Base-by-base conservation (phyloP, 495 filamentous ascomycete species). In the Bombardia bombarda region DNA sequence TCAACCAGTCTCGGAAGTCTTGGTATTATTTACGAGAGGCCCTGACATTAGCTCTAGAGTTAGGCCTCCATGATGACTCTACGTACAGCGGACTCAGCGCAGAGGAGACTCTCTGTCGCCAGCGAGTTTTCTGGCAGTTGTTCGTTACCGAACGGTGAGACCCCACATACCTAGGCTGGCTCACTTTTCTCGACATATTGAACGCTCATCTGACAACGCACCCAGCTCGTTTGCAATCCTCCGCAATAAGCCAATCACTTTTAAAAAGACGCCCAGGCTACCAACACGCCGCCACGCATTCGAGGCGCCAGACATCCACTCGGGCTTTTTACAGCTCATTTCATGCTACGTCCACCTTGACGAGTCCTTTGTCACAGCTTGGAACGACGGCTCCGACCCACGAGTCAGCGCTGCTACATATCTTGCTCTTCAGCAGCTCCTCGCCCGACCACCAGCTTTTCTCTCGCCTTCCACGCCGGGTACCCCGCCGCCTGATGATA, bases 11-110 rank as follows among this genome's bases (percentile, higher is more conserved):
- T 25, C 37, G 48, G 14, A 65, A 65, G 36, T 57, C 74, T 7
- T 83, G 79, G 76, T 73, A 74, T 38, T 82, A 82, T 47, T 55
- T 83, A n/a, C 69, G 78, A 28, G 78, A 84, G 53, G 69, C 78
- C 1, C 73, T 73, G 18, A 75, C 75, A 0, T 67, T 79, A 60
- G 69, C 73, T 4, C 74, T 78, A 45, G 71, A 77, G 12, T 53
- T 84, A 18, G 75, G 74, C 1, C 61, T 84, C 22, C 69, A 83
- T 53, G 70, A 79, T 18, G 74, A 79, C 47, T 61, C 69, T 1
- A 69, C 65, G 0, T 80, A 79, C 54, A 46, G 55, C 6, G 65
- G 63, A 2, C 43, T 75, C 5, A 52, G 49, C 23, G 47, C 58
- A 1, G 60, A 69, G 8, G 78, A 81, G 32, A 66, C 63, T 0